Evolutionary conservation across 306 rosid species (phyloP), one percentile per base, ranked within the genome.

Genomic region (Clitoria ternatea): DNA sequence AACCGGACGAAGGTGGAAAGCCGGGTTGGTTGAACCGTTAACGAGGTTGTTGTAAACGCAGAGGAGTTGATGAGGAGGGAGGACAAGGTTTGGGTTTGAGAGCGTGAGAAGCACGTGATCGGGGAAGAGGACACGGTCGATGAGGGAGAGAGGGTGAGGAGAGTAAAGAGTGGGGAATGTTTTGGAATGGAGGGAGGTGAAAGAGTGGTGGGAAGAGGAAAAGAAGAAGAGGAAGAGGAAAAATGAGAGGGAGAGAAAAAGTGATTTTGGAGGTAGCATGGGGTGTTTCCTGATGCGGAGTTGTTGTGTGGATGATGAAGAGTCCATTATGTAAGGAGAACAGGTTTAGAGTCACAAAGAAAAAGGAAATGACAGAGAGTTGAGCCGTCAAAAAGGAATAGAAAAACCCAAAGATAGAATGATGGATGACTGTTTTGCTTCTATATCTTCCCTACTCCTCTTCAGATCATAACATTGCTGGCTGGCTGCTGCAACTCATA

Each of bases 41-140:
- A 19, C 27, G 11, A 43, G 49, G 1, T 44, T 40, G 39, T 60
- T 30, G 80, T 87, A 89, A 22, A 89, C 80, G 56, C 97, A 91
- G 9, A 69, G 66, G 59, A 23, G 45, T 5, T 42, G 7, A 70
- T 0, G 22, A 48, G 35, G n/a, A 15, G 50, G 49, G 50, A 36
- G 3, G 6, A 1, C 1, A 27, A 4, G 66, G 44, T 70, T 29
- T 5, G 6, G 64, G 67, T 37, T 42, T 39, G 66, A 45, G 4
- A 82, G 76, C 37, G 85, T 40, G 64, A 91, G 79, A 8, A 89
- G 85, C n/a, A 87, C 66, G 26, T 89, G 86, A 54, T 91, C 90
- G 19, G 93, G 96, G 67, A 91, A 89, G 43, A 87, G 36, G 32
- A 91, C 32, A 5, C 87, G 89, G 24, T 81, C 80, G 45, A 72